A percentile compares a stretch with the other conserved stretches of the same genome.
phyloP scores from a whole-genome alignment of 1,284 basidiomycete species.

The Puccinia polysora region DNA sequence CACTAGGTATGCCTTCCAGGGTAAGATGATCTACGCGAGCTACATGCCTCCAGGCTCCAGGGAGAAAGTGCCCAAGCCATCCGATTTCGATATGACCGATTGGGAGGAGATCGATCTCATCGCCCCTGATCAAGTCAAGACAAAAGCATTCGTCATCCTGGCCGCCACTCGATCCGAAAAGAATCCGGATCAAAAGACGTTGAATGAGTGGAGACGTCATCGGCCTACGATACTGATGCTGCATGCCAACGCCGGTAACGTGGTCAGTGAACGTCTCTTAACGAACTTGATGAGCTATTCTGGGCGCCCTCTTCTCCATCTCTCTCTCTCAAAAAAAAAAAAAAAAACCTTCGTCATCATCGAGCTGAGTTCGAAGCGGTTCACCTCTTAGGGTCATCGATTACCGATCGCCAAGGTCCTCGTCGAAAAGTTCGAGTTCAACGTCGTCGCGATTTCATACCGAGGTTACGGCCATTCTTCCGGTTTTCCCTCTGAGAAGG shows the following conservation, averaged over 20 bases:
- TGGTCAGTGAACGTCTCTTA: constrained; percentile 16
- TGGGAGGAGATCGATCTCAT: constrained; percentile 39
- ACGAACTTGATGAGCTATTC: not conserved
- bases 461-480: constrained; percentile 40
- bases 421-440: constrained; percentile 11
- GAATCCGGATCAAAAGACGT: not conserved
- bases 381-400: constrained; percentile 29
- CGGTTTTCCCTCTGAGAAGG: constrained; percentile 23
- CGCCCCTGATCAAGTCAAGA: constrained; percentile 23
- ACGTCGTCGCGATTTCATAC: constrained; percentile 37
- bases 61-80: constrained; percentile 22
- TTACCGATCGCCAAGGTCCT: constrained; percentile 26
- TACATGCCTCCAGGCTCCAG: constrained; percentile 33
- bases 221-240: constrained; percentile 28
- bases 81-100: constrained; percentile 19
- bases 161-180: constrained; percentile 11
- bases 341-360: not conserved
- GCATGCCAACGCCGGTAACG: constrained; percentile 40
- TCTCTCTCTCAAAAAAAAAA: not conserved
- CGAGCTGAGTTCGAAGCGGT: not conserved
- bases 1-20: constrained; percentile 32
- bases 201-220: not conserved
- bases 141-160: constrained; percentile 35
- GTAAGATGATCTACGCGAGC: constrained; percentile 42
- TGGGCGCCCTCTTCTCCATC: not conserved